Conservation (phyloP, 2,329 filamentous ascomycete species). For the Cercospora citrullina region DNA sequence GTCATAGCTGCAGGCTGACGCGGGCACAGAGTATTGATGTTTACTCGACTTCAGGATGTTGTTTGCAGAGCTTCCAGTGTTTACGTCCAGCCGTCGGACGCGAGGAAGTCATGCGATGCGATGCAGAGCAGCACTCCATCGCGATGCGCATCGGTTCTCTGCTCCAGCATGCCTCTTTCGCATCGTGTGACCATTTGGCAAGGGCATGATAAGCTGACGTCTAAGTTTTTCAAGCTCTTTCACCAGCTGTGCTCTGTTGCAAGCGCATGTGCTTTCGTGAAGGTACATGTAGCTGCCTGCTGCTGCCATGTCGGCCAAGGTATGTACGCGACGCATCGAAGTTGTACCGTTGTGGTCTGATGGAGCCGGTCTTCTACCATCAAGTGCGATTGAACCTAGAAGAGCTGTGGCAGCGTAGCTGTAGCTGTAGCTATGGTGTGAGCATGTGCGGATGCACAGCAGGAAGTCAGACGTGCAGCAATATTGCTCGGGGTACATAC, state of each 20-base stretch:
- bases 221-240: not conserved
- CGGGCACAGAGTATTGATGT: not conserved
- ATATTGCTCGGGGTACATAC: not conserved
- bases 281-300: not conserved
- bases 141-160: not conserved
- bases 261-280: not conserved
- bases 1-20: not conserved
- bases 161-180: not conserved
- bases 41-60: not conserved
- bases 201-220: not conserved
- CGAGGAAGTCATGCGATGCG: not conserved
- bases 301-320: not conserved
- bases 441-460: not conserved
- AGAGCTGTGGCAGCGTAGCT: not conserved
- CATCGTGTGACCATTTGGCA: not conserved
- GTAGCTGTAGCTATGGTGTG: not conserved
- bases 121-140: not conserved
- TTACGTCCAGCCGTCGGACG: not conserved
- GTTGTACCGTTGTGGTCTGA: not conserved
- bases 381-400: not conserved
- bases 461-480: not conserved
- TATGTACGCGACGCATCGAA: not conserved
- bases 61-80: not conserved
- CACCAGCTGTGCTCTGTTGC: not conserved
- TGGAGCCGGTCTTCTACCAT: not conserved